A percentile compares a stretch with the other conserved stretches of the same genome.
Conservation (phyloP, 2,329 filamentous ascomycete genomes). For the Xylaria sp. region DNA sequence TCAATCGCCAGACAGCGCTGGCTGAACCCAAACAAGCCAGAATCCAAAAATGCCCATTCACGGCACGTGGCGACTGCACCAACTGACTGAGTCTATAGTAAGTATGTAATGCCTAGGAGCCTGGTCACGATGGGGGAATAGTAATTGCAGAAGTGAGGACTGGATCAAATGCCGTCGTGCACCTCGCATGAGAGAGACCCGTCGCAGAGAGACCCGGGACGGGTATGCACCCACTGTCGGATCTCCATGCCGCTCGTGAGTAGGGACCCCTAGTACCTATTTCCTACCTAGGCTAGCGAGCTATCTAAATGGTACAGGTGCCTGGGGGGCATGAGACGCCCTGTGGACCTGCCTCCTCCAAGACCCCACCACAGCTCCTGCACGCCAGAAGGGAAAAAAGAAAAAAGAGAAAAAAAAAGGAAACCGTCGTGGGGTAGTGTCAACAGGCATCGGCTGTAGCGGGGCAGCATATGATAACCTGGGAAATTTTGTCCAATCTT, state of each 20-base stretch:
- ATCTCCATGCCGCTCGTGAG: slow-evolving; percentile 1
- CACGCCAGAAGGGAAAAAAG: slow-evolving; percentile 6
- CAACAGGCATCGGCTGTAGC: slow-evolving; percentile 3
- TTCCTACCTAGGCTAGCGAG: background rate
- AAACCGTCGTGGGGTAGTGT: slow-evolving; percentile 15
- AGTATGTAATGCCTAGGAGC: background rate
- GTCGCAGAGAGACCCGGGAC: background rate
- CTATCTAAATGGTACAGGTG: background rate
- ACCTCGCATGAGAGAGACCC: background rate
- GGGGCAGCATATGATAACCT: slow-evolving; percentile 12
- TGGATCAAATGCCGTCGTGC: background rate
- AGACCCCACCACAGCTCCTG: slow-evolving; percentile 14
- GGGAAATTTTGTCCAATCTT: slow-evolving; percentile 28
- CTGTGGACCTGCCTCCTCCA: background rate
- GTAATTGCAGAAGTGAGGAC: background rate
- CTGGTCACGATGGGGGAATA: background rate
- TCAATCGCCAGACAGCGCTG: background rate
- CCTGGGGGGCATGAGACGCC: background rate
- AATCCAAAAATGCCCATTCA: background rate
- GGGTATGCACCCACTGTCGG: background rate
- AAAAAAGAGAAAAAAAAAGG: no score
- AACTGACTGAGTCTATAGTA: background rate
- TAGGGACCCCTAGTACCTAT: background rate
- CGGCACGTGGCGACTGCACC: background rate
- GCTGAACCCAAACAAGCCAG: background rate